A percentile compares a stretch with the other conserved stretches of the same genome.
Evolutionary conservation across 1,284 basidiomycete genomes (phyloP).

Genomic region (Apiotrichum domesticum): DNA sequence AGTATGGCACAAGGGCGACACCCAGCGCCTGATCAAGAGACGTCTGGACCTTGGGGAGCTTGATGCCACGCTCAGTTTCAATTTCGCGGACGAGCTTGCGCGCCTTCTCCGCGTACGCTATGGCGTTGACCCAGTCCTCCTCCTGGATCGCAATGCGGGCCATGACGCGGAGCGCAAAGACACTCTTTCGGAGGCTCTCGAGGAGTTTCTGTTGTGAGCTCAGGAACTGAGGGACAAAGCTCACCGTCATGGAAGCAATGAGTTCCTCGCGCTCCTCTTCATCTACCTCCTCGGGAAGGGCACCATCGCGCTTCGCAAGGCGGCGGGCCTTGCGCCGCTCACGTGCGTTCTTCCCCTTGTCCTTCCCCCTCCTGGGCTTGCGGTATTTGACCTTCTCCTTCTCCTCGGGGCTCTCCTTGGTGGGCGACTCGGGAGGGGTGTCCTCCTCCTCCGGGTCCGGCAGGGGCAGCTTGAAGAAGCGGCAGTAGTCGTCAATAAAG

Average conservation of each 20-base stretch:
- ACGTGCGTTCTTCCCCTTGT: slow-evolving; percentile 25
- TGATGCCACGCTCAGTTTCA: slow-evolving; percentile 58
- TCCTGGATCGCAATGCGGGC: slow-evolving; percentile 68
- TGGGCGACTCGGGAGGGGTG: slow-evolving; percentile 7
- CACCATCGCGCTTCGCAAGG: slow-evolving; percentile 28
- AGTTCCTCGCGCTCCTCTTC: slow-evolving; percentile 42
- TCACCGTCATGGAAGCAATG: slow-evolving; percentile 31
- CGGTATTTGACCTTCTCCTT: slow-evolving; percentile 19
- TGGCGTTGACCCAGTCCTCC: slow-evolving; percentile 68
- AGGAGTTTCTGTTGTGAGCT: slow-evolving; percentile 20
- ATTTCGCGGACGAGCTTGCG: slow-evolving; percentile 57
- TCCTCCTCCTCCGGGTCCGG: slow-evolving; percentile 50
- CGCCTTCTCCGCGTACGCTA: slow-evolving; percentile 64
- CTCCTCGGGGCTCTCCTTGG: slow-evolving; percentile 30
- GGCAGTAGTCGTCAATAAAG: slow-evolving; percentile 64
- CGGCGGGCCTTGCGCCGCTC: slow-evolving; percentile 30
- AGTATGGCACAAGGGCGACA: slow-evolving; percentile 70
- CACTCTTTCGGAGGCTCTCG: slow-evolving; percentile 53
- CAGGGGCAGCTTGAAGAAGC: slow-evolving; percentile 55
- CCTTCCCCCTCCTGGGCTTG: slow-evolving; percentile 13
- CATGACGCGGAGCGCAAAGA: slow-evolving; percentile 67
- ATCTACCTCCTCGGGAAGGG: slow-evolving; percentile 35
- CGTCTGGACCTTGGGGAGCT: slow-evolving; percentile 26
- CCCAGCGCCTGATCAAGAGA: slow-evolving; percentile 42
- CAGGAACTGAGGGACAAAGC: slow-evolving; percentile 15